Base-by-base conservation (phyloP, 352 stramenopile genomes). In the Stramenopiles sp. region DNA sequence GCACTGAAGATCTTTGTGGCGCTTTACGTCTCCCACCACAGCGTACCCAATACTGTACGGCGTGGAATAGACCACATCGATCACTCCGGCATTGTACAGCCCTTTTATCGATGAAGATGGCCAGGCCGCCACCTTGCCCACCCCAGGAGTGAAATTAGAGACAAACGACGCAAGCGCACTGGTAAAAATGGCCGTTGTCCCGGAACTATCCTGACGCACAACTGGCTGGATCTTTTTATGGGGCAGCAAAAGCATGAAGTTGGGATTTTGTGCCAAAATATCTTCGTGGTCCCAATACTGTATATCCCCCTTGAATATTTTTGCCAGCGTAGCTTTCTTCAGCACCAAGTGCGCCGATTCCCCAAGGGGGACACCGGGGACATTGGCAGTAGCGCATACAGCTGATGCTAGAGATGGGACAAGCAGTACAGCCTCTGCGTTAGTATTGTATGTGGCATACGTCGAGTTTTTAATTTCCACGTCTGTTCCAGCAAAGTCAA, bases 141-240 rank as follows among this genome's bases (percentile, higher is more conserved):
- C 30, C 4, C 12, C 1, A 12, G n/a, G 4, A 0, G 53, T 63
- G 32, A 78, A 79, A 1, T 1, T 48, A 4, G 48, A 34, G 30
- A 43, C 25, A 3, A 79, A 78, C 6, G 0, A 1, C 3, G 49
- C 3, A 2, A 79, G 49, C 30, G 76, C 68, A 25, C 73, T 73
- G 31, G 76, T 79, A 34, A 76, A 79, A 12, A 79, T 79, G 30
- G 74, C 63, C 1, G 36, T 79, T 2, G 75, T 79, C 1, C 76
- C 76, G 4, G 49, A 76, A 0, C 4, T 3, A 37, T 78, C 75
- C 53, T 79, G 33, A 1, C 75, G 74, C 0, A 79, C 76, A 12
- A 79, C 75, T 25, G 78, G 35, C 33, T 3, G 12, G 37, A 79
- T 79, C 3, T 76, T 25, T 6, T 18, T 74, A 63, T 25, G 12